phyloP scores from a whole-genome alignment of 768 basidiomycete species.

The Hypholoma sublateritium region DNA sequence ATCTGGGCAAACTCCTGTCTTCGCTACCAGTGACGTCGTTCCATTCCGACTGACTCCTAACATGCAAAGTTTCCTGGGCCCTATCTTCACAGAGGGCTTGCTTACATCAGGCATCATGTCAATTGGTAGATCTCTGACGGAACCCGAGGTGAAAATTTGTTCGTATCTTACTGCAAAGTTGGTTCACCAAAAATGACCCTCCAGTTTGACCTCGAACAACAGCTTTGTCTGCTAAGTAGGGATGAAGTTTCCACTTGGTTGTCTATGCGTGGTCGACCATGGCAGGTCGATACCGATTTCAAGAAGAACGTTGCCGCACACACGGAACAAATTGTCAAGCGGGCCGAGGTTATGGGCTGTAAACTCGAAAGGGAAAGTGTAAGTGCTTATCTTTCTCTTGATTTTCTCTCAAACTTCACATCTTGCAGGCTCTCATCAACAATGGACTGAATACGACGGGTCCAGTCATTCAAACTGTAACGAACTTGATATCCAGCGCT shows the following conservation, averaged over 20 bases:
- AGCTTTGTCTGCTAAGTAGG: conserved; percentile 85
- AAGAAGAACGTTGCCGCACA: conserved; percentile 53
- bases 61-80: conserved; percentile 90
- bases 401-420: neutral
- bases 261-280: conserved; percentile 53
- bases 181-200: neutral
- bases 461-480: conserved; percentile 79
- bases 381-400: conserved; percentile 10
- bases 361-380: conserved; percentile 86
- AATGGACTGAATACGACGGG: conserved; percentile 36
- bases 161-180: neutral
- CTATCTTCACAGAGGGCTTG: conserved; percentile 86
- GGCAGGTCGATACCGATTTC: conserved; percentile 58
- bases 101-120: conserved; percentile 87
- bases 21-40: conserved; percentile 81
- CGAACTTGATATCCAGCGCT: conserved; percentile 79
- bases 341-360: conserved; percentile 83
- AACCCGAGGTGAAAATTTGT: conserved; percentile 71
- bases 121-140: conserved; percentile 85
- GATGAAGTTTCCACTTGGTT: conserved; percentile 90
- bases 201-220: conserved; percentile 90
- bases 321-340: conserved; percentile 71
- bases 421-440: conserved; percentile 32
- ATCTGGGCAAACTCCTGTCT: conserved; percentile 50
- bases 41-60: conserved; percentile 98